A percentile compares a stretch with the other conserved stretches of the same genome.
Evolutionary conservation across 2,329 filamentous ascomycete genomes (phyloP).

Genomic region (Raffaelea deltoideospora): DNA sequence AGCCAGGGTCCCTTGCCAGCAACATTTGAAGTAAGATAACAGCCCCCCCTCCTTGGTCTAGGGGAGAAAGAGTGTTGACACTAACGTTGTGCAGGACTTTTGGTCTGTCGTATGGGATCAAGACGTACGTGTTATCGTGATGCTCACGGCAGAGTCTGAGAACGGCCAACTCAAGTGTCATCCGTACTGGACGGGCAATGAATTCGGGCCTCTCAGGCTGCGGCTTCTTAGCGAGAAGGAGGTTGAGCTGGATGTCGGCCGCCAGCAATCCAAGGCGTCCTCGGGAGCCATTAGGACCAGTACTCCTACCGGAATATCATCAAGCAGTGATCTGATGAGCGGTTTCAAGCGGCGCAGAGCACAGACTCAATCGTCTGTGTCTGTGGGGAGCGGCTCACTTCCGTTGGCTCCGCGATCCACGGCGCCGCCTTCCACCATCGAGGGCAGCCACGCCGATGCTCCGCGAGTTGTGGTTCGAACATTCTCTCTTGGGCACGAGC

Average conservation of each 20-base stretch:
- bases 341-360: slow-evolving; percentile 3
- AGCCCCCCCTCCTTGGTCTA: too few species aligned
- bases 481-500: slow-evolving; percentile 64
- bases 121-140: slow-evolving; percentile 86
- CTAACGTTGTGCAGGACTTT: slow-evolving; percentile 52
- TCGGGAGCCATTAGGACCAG: too few species aligned
- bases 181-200: slow-evolving; percentile 71
- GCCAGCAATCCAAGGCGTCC: too few species aligned
- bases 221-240: slow-evolving; percentile 69
- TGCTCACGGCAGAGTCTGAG: slow-evolving; percentile 89
- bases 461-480: slow-evolving; percentile 75
- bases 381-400: too few species aligned
- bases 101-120: slow-evolving; percentile 98
- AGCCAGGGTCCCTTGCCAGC: slow-evolving; percentile 86
- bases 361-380: neutral
- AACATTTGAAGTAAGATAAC: slow-evolving; percentile 79
- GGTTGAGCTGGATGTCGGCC: slow-evolving; percentile 61
- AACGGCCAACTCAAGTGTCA: slow-evolving; percentile 91
- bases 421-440: too few species aligned
- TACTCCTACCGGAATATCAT: too few species aligned
- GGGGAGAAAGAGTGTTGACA: neutral
- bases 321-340: too few species aligned
- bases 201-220: slow-evolving; percentile 65
- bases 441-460: too few species aligned
- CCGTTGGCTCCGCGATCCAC: too few species aligned